Evolutionary conservation across 1,139 yeast species (phyloP).

Genomic region (Saccharomycopsis hybrid): DNA sequence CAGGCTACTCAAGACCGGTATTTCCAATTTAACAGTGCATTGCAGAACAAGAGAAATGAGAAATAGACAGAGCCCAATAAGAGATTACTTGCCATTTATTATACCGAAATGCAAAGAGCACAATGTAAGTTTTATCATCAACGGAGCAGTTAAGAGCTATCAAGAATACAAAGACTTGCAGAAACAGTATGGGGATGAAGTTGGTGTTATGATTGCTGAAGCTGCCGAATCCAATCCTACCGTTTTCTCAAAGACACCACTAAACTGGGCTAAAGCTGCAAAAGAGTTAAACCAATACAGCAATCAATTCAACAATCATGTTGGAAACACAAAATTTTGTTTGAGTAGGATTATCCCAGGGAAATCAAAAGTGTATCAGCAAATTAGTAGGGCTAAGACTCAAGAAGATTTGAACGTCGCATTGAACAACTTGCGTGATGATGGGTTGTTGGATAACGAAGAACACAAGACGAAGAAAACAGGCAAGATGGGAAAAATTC

Average conservation of each 20-base stretch:
- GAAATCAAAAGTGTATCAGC: constrained; percentile 53
- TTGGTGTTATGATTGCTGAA: constrained; percentile 93
- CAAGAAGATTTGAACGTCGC: constrained; percentile 34
- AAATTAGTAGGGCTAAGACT: constrained; percentile 50
- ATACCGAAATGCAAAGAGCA: constrained; percentile 55
- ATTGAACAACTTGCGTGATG: constrained; percentile 10
- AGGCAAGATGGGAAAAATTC: too few relatives aligned
- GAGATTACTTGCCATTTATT: constrained; percentile 57
- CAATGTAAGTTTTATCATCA: constrained; percentile 67
- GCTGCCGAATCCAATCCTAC: constrained; percentile 85
- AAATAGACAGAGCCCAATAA: constrained; percentile 73
- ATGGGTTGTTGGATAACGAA: constrained; percentile 4
- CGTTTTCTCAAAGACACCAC: constrained; percentile 49
- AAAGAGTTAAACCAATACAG: constrained; percentile 55
- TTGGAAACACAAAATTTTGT: constrained; percentile 75
- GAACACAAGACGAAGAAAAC: too few relatives aligned
- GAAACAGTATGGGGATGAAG: constrained; percentile 42
- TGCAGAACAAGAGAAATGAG: constrained; percentile 89
- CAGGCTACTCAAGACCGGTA: constrained; percentile 71
- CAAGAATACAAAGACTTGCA: constrained; percentile 52
- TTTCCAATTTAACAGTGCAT: constrained; percentile 77
- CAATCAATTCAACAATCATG: constrained; percentile 48
- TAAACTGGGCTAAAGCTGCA: constrained; percentile 49
- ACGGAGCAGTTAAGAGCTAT: constrained; percentile 64
- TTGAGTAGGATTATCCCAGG: constrained; percentile 77